Conservation (phyloP, 495 filamentous ascomycete species). For the Penicillium desertorum region DNA sequence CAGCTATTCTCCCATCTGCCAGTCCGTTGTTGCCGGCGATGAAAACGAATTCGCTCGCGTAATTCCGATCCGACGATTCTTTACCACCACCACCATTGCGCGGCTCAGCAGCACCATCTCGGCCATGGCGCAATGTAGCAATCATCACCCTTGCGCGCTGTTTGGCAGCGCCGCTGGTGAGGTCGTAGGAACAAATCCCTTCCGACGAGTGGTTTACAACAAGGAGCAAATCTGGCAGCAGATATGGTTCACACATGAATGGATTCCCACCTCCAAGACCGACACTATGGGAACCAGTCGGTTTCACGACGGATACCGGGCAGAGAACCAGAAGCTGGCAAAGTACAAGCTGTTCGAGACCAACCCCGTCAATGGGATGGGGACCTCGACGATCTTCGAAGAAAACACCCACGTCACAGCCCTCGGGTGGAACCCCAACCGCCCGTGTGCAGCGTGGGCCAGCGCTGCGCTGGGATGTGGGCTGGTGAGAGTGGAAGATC, state of each 20-base stretch:
- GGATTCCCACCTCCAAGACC: conserved; percentile 38
- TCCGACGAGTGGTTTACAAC: conserved; percentile 51
- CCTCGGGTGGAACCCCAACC: conserved; percentile 67
- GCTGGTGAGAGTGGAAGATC: conserved; percentile 66
- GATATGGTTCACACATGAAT: conserved; percentile 64
- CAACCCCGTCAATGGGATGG: conserved; percentile 37
- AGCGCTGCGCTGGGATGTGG: conserved; percentile 62
- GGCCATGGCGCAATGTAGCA: conserved; percentile 43
- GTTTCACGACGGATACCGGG: conserved; percentile 59
- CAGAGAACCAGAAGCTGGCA: conserved; percentile 42
- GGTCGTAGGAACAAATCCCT: conserved; percentile 55
- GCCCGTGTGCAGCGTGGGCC: conserved; percentile 62
- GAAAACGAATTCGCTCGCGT: conserved; percentile 57
- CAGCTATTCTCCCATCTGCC: conserved; percentile 57
- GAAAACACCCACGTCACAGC: conserved; percentile 55
- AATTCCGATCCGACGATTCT: conserved; percentile 57
- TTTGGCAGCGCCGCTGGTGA: conserved; percentile 58
- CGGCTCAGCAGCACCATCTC: conserved; percentile 40
- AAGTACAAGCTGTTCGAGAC: conserved; percentile 34
- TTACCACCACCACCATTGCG: conserved; percentile 44
- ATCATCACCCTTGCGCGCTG: conserved; percentile 55
- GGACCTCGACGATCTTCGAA: conserved; percentile 56
- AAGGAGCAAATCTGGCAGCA: conserved; percentile 59
- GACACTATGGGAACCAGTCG: conserved; percentile 47
- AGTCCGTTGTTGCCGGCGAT: conserved; percentile 55